Conservation (phyloP, 2,329 filamentous ascomycete genomes). For the Calonectria ilicicola region DNA sequence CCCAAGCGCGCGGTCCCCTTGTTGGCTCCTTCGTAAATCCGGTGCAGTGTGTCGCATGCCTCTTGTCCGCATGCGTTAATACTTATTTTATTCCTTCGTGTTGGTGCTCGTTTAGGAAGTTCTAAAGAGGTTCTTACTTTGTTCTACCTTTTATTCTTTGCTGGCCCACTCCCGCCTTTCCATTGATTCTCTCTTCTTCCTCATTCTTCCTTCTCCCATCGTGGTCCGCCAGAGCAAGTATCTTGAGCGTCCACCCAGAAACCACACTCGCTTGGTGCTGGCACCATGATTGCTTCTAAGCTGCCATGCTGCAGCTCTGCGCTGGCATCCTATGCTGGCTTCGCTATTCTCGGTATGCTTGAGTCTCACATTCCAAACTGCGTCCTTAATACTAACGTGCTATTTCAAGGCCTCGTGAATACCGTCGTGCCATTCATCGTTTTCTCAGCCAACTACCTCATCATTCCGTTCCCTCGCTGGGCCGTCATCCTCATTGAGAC, state of each 20-base stretch:
- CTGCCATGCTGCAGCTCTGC: conserved; percentile 19
- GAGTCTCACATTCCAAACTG: not conserved
- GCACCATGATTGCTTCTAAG: conserved; percentile 13
- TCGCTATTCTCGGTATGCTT: conserved; percentile 40
- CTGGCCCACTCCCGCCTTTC: not conserved
- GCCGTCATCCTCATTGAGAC: conserved; percentile 48
- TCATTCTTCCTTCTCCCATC: no score
- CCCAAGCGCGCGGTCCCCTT: not conserved
- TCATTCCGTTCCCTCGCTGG: conserved; percentile 48
- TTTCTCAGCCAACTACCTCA: conserved; percentile 50
- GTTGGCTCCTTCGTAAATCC: conserved; percentile 2
- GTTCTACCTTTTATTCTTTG: not conserved
- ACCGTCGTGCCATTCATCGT: conserved; percentile 45
- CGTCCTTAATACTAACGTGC: not conserved
- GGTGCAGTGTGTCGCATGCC: not conserved
- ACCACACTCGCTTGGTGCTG: not conserved
- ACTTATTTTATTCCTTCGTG: not conserved
- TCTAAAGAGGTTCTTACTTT: not conserved
- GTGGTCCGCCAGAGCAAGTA: not conserved
- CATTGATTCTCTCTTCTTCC: not conserved
- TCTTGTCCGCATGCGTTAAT: conserved; percentile 1
- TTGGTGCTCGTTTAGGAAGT: not conserved
- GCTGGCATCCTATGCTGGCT: conserved; percentile 40
- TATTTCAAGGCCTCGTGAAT: conserved; percentile 45
- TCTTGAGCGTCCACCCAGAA: not conserved